Evolutionary conservation across 495 filamentous ascomycete genomes (phyloP).

Genomic region (Friedmanniomyces simplex): DNA sequence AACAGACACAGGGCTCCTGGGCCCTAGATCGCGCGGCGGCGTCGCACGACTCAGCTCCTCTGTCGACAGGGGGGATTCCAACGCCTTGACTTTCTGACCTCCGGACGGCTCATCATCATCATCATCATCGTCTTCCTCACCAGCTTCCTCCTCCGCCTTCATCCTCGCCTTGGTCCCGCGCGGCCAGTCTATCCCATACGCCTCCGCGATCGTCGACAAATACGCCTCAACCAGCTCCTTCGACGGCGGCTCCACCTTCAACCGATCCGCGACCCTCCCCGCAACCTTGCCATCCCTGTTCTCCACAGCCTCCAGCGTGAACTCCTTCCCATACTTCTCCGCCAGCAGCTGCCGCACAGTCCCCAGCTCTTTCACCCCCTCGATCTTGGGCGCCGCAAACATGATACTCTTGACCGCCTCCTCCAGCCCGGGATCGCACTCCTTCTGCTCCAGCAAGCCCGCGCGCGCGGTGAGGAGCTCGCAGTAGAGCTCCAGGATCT

Average conservation of each 20-base stretch:
- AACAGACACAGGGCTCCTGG: constrained; percentile 65
- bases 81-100: constrained; percentile 41
- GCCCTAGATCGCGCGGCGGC: constrained; percentile 63
- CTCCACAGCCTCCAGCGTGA: constrained; percentile 71
- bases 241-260: constrained; percentile 68
- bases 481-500: constrained; percentile 96
- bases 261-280: constrained; percentile 66
- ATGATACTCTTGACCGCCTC: constrained; percentile 86
- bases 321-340: constrained; percentile 94
- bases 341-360: constrained; percentile 62
- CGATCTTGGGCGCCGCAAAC: constrained; percentile 80
- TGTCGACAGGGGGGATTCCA: constrained; percentile 39
- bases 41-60: constrained; percentile 69
- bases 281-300: constrained; percentile 67
- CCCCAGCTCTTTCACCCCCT: constrained; percentile 75
- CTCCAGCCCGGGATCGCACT: constrained; percentile 75
- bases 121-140: constrained; percentile 29
- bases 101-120: constrained; percentile 38
- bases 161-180: constrained; percentile 30
- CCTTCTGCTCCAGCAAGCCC: constrained; percentile 59
- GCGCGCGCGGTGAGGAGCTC: constrained; percentile 87
- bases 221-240: constrained; percentile 78
- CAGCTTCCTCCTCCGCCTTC: constrained; percentile 39
- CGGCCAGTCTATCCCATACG: constrained; percentile 79
- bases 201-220: constrained; percentile 80